phyloP scores from a whole-genome alignment of 306 rosid species.

The Senna tora region DNA sequence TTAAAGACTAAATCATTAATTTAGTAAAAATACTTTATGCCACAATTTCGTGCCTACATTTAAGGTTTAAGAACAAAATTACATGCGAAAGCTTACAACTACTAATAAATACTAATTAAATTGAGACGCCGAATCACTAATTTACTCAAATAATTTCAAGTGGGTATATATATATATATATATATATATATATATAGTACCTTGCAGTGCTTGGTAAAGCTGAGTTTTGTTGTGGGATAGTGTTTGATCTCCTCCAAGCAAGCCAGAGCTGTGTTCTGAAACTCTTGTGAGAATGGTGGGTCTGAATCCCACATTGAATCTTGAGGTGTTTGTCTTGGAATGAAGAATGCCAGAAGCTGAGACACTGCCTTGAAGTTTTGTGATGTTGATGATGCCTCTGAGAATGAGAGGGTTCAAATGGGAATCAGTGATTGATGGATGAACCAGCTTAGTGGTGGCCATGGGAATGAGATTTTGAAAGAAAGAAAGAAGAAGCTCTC shows the following conservation, averaged over 20 bases:
- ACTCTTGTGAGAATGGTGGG: conserved; percentile 48
- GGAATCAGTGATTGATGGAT: conserved; percentile 50
- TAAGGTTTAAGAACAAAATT: too few species aligned
- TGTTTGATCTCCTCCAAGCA: conserved; percentile 56
- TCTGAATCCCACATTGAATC: conserved; percentile 54
- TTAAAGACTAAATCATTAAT: too few species aligned
- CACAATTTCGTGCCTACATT: too few species aligned
- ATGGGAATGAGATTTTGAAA: too few species aligned
- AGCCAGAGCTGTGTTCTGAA: conserved; percentile 50
- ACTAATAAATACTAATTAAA: too few species aligned
- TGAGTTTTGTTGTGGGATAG: conserved; percentile 51
- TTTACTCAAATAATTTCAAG: too few species aligned
- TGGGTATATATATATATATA: too few species aligned
- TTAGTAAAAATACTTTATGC: too few species aligned
- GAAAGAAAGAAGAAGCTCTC: too few species aligned
- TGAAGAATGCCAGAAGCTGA: conserved; percentile 23
- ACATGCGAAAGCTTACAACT: too few species aligned
- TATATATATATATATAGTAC: conserved; percentile 25
- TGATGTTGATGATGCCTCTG: conserved; percentile 39
- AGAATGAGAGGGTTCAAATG: conserved; percentile 33
- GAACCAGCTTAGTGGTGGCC: conserved; percentile 55
- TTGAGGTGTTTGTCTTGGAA: conserved; percentile 40
- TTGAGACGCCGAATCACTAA: too few species aligned
- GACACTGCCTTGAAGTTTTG: conserved; percentile 40
- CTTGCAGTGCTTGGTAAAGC: conserved; percentile 67